Evolutionary conservation across 2,329 filamentous ascomycete genomes (phyloP).

Genomic region (Uncinocarpus reesii): DNA sequence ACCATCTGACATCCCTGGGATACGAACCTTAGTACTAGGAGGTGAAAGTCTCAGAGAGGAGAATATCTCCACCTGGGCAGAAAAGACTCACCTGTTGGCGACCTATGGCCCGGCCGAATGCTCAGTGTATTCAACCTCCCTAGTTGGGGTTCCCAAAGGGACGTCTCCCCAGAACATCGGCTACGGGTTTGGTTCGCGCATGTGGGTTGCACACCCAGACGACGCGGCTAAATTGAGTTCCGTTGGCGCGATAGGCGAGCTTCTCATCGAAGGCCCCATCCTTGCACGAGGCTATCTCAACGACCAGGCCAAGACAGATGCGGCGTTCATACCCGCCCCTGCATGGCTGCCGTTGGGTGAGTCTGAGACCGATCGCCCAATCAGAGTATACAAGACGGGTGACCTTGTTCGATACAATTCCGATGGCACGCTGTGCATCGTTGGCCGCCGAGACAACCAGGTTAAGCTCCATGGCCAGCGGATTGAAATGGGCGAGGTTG

Average conservation of each 20-base stretch:
- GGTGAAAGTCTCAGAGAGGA: conserved; percentile 28
- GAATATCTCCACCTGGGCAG: conserved; percentile 14
- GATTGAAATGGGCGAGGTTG: conserved; percentile 21
- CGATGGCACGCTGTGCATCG: conserved; percentile 18
- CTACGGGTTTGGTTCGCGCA: conserved; percentile 11
- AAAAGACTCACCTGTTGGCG: conserved; percentile 27
- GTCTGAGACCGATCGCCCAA: conserved; percentile 20
- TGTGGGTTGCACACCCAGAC: conserved; percentile 25
- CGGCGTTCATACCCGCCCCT: conserved; percentile 18
- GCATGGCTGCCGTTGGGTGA: conserved; percentile 15
- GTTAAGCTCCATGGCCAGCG: conserved; percentile 22
- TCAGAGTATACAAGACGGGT: conserved; percentile 18
- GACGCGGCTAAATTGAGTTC: conserved; percentile 18
- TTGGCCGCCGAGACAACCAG: conserved; percentile 23
- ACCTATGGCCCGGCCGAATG: conserved; percentile 23
- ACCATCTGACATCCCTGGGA: conserved; percentile 29
- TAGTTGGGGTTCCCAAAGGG: background rate
- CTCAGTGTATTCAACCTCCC: background rate
- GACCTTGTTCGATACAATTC: conserved; percentile 17
- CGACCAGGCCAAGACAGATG: conserved; percentile 16
- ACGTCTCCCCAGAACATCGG: conserved; percentile 14
- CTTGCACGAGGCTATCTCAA: conserved; percentile 31
- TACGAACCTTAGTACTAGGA: conserved; percentile 29
- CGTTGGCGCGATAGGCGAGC: conserved; percentile 28
- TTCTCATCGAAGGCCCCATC: conserved; percentile 33